Evolutionary conservation across 345 rosid genomes (phyloP).

Genomic region (Brassica carinata): DNA sequence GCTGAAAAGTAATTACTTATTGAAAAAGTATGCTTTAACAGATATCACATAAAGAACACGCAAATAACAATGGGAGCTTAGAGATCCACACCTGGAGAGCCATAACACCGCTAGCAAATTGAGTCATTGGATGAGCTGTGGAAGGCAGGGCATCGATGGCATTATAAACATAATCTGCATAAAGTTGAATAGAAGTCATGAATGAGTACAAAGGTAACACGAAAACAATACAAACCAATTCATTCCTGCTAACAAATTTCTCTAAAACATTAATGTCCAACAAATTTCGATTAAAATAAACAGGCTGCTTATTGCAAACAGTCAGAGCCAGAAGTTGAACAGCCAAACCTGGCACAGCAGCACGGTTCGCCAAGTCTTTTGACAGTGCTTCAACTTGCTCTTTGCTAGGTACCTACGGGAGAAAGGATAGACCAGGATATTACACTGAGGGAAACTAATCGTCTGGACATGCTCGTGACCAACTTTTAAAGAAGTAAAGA

Average conservation of each 20-base stretch:
- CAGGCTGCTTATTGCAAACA: constrained; percentile 3
- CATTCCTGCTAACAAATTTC: neutral
- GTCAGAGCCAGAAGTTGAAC: constrained; percentile 9
- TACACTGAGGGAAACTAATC: neutral
- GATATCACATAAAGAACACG: neutral
- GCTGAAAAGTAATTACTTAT: neutral
- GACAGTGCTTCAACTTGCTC: constrained; percentile 88
- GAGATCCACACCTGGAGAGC: constrained; percentile 80
- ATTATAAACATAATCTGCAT: constrained; percentile 84
- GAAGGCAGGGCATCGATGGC: constrained; percentile 89
- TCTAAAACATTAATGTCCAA: constrained; percentile 1
- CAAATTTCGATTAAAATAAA: constrained; percentile 16
- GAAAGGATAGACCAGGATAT: constrained; percentile 13
- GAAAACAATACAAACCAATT: neutral
- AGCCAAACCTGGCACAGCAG: constrained; percentile 80
- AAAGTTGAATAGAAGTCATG: constrained; percentile 3
- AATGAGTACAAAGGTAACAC: neutral
- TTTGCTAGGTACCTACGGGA: constrained; percentile 68
- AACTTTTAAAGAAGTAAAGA: constrained; percentile 1
- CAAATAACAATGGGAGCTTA: neutral
- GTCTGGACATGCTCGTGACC: constrained; percentile 10
- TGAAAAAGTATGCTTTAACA: neutral
- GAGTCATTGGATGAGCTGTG: constrained; percentile 99
- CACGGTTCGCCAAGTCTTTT: constrained; percentile 76
- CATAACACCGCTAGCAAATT: constrained; percentile 95